Conservation (phyloP, 1,139 yeast species). For the Debaryomyces udenii region DNA sequence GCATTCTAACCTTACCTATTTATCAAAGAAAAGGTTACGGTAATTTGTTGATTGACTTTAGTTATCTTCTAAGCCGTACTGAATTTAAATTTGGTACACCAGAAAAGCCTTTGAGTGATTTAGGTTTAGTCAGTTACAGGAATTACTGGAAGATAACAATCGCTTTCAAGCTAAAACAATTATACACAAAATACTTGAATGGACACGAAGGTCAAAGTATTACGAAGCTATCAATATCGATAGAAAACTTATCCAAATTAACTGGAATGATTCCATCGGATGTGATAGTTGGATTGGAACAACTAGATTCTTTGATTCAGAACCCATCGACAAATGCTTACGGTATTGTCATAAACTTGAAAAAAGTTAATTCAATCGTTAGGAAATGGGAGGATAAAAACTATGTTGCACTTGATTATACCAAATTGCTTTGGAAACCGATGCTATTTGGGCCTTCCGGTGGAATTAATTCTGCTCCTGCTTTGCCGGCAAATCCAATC, state of each 20-base stretch:
- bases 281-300: constrained; percentile 84
- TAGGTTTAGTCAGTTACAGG: constrained; percentile 83
- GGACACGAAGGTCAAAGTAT: constrained; percentile 13
- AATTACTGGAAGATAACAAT: constrained; percentile 81
- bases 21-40: constrained; percentile 92
- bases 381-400: constrained; percentile 58
- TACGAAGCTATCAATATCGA: constrained; percentile 37
- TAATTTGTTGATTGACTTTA: constrained; percentile 82
- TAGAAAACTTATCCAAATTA: constrained; percentile 61
- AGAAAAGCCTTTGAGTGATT: constrained; percentile 87
- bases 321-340: constrained; percentile 48
- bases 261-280: constrained; percentile 92
- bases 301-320: constrained; percentile 60
- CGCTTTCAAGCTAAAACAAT: constrained; percentile 43
- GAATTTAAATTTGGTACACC: constrained; percentile 90
- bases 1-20: constrained; percentile 87
- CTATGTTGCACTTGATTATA: constrained; percentile 54
- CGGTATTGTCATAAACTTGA: constrained; percentile 56
- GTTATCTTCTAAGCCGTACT: constrained; percentile 72
- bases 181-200: constrained; percentile 29
- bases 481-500: constrained; percentile 21
- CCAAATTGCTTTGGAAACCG: constrained; percentile 74
- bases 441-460: constrained; percentile 83
- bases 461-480: constrained; percentile 66
- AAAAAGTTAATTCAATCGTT: constrained; percentile 47